These are phyloP conservation scores for Lachnum nothofagi DNA, from an alignment of 2,329 filamentous ascomycete genomes.

Conservation along the genomic window DNA sequence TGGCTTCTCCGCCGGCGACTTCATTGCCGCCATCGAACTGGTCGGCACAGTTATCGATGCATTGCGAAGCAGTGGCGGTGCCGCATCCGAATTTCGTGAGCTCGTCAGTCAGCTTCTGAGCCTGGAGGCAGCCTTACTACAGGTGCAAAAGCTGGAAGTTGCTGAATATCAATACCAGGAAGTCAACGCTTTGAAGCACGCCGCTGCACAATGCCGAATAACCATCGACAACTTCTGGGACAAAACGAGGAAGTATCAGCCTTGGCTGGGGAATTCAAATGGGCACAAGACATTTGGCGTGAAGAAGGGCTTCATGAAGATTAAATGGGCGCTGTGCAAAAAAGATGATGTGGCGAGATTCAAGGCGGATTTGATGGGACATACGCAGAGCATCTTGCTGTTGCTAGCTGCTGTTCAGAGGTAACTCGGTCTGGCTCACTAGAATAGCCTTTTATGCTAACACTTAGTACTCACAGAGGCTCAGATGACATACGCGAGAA, in stretches of 20 bases:
- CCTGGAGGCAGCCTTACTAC: constrained; percentile 27
- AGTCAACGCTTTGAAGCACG: constrained; percentile 22
- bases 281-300: constrained; percentile 7
- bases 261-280: constrained; percentile 14
- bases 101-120: constrained; percentile 17
- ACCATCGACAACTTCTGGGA: constrained; percentile 28
- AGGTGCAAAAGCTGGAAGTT: constrained; percentile 26
- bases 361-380: constrained; percentile 23
- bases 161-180: constrained; percentile 22
- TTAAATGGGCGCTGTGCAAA: constrained; percentile 30
- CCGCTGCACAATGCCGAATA: constrained; percentile 23
- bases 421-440: neutral
- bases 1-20: constrained; percentile 17
- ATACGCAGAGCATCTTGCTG: constrained; percentile 6
- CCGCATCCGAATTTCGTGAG: constrained; percentile 20
- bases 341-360: constrained; percentile 28
- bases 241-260: constrained; percentile 27
- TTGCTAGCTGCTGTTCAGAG: neutral
- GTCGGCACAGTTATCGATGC: constrained; percentile 19
- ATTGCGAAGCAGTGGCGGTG: constrained; percentile 11
- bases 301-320: constrained; percentile 24
- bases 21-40: constrained; percentile 23
- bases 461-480: neutral
- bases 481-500: constrained; percentile 7
- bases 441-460: neutral